A percentile compares a stretch with the other conserved stretches of the same genome.
phyloP scores from a whole-genome alignment of 805 yeast species.

The Debaryomyces hansenii region DNA sequence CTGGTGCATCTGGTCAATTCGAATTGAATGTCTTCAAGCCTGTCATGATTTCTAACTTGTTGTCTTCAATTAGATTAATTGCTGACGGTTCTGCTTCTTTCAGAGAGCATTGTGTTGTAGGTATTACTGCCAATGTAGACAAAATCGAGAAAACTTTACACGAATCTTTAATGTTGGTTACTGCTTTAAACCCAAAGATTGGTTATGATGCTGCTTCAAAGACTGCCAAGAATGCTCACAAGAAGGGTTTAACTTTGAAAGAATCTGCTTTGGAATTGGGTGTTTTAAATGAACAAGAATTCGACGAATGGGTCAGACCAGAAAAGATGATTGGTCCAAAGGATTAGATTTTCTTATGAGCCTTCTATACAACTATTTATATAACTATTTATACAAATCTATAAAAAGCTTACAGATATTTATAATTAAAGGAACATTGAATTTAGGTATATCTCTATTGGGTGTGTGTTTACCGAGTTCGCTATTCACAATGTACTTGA shows the following conservation, averaged over 20 bases:
- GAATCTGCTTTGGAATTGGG: slow-evolving; percentile 91
- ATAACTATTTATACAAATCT: neutral
- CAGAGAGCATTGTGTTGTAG: slow-evolving; percentile 93
- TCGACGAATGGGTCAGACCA: slow-evolving; percentile 96
- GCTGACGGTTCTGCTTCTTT: slow-evolving; percentile 90
- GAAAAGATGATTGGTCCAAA: slow-evolving; percentile 98
- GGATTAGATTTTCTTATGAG: slow-evolving; percentile 23
- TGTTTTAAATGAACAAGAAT: slow-evolving; percentile 79
- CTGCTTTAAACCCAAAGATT: slow-evolving; percentile 97
- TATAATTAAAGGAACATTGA: neutral
- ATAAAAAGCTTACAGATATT: neutral
- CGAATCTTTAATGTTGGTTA: slow-evolving; percentile 96
- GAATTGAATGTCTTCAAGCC: slow-evolving; percentile 99
- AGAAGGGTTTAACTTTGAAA: slow-evolving; percentile 94
- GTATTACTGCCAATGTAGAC: slow-evolving; percentile 84
- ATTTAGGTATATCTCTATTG: no score
- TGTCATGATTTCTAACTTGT: slow-evolving; percentile 85
- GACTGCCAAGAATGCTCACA: slow-evolving; percentile 98
- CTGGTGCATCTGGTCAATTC: slow-evolving; percentile 98
- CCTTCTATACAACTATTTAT: neutral
- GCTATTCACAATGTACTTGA: no score
- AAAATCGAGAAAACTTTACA: slow-evolving; percentile 85
- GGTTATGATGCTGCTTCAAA: slow-evolving; percentile 97
- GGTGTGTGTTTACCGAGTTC: no score
- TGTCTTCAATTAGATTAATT: slow-evolving; percentile 81